Percentiles rank a stretch among this genome's conserved stretches.
Conservation (phyloP, 2,329 filamentous ascomycete species). For the Diaporthe destruens region DNA sequence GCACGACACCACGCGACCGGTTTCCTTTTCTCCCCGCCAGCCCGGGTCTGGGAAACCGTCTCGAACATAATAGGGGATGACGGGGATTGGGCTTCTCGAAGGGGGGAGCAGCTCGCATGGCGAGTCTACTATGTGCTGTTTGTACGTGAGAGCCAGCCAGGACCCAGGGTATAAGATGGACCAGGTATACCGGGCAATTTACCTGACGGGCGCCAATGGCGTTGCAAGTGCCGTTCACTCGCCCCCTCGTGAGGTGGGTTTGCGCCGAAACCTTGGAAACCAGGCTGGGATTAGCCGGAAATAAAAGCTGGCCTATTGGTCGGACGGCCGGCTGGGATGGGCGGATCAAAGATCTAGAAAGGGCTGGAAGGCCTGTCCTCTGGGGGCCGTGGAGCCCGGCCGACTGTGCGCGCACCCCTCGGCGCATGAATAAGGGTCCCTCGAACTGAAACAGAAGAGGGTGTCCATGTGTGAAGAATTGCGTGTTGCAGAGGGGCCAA, state of each 20-base stretch:
- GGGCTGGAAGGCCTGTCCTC: slow-evolving; percentile 5
- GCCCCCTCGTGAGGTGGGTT: slow-evolving; percentile 9
- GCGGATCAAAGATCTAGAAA: slow-evolving; percentile 24
- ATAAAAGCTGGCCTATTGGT: slow-evolving; percentile 21
- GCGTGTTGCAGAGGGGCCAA: slow-evolving; percentile 3
- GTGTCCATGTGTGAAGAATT: background rate
- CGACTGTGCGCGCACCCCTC: slow-evolving; percentile 15
- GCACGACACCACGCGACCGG: slow-evolving; percentile 17
- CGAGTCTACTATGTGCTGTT: too few relatives aligned
- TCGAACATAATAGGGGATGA: slow-evolving; percentile 17
- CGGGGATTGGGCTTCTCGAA: background rate
- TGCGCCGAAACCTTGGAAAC: slow-evolving; percentile 25
- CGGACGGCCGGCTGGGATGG: slow-evolving; percentile 1
- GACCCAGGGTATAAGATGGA: background rate
- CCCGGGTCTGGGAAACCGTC: slow-evolving; percentile 17
- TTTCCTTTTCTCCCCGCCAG: slow-evolving; percentile 12
- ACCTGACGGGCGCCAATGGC: slow-evolving; percentile 31
- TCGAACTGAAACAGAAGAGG: slow-evolving; percentile 21
- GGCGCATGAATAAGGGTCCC: slow-evolving; percentile 14
- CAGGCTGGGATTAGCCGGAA: slow-evolving; percentile 17
- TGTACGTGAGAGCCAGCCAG: too few relatives aligned
- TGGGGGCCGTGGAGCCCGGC: slow-evolving; percentile 11
- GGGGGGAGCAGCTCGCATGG: background rate
- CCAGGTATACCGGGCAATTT: slow-evolving; percentile 12
- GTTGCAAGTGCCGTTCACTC: slow-evolving; percentile 20